These are phyloP conservation scores for Solanum ossicruentum DNA, from an alignment of 257 asterid species.

Conservation along the genomic window DNA sequence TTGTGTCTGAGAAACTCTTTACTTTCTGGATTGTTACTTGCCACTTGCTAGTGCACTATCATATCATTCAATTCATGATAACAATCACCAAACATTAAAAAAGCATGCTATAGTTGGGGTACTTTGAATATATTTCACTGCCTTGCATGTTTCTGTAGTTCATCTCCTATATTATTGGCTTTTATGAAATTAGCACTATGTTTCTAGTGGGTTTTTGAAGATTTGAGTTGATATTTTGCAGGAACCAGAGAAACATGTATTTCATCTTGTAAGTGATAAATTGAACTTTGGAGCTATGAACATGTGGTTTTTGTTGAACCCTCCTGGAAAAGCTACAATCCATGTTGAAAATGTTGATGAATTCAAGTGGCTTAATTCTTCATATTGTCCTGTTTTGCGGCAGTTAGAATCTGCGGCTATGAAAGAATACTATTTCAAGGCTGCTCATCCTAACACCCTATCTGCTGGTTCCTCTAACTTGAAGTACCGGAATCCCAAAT, in stretches of 20 bases:
- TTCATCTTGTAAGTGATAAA: conserved; percentile 96
- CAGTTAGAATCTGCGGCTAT: conserved; percentile 94
- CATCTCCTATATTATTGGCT: not conserved
- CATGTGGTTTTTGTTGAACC: conserved; percentile 98
- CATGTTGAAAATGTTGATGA: conserved; percentile 96
- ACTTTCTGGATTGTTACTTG: not conserved
- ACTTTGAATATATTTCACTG: not conserved
- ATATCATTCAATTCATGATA: not conserved
- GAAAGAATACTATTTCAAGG: conserved; percentile 95
- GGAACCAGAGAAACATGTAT: conserved; percentile 94
- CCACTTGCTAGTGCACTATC: not conserved
- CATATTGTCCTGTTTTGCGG: conserved; percentile 84
- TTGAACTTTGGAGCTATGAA: conserved; percentile 98
- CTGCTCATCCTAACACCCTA: conserved; percentile 85
- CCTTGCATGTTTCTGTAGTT: not conserved
- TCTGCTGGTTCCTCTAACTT: conserved; percentile 90
- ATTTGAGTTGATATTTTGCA: conserved; percentile 25
- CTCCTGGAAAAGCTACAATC: conserved; percentile 95
- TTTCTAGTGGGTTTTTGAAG: not conserved
- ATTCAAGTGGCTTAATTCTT: conserved; percentile 94
- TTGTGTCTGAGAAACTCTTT: not conserved
- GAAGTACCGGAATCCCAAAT: conserved; percentile 94
- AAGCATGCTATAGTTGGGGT: not conserved
- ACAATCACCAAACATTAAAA: not conserved
- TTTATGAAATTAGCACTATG: not conserved